Base-by-base conservation (phyloP, 169 alveolate genomes). In the Eimeria tenella region DNA sequence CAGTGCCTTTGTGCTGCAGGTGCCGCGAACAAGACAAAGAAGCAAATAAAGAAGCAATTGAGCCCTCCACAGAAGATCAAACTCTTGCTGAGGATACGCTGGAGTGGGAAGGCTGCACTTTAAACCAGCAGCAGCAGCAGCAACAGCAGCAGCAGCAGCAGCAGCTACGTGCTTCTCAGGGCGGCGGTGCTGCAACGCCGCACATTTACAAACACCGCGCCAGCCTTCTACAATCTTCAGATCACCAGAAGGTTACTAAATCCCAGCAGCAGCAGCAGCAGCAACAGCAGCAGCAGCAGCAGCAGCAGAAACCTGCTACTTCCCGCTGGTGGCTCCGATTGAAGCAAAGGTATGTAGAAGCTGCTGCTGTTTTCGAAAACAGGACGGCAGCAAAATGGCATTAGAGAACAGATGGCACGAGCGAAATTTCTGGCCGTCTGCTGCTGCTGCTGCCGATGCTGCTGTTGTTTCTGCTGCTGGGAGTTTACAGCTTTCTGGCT, bases 111-210 rank as follows among this genome's bases (percentile, higher is more conserved):
- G 60, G 86, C 19, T 42, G 86, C 60, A 23, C 60, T 1, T 49
- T 50, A 49, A n/a, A 23, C 60, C 81, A 31, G 50, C 82, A 62
- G 58, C 82, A 21, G 63, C 31, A 84, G 55, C 77, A 84, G 71
- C 90, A 82, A 52, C 74, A 55, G 53, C 90, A 21, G 31, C 53
- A 8, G 75, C 90, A 82, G 75, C 90, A 82, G 75, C 63, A 42
- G 42, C 92, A 84, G 60, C n/a, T 65, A 23, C 42, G 42, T 31
- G 42, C 42, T 31, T 0, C 42, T 31, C 42, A 31, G 42, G 42
- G 42, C 42, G 42, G 42, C 42, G 42, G 42, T 31, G 42, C 42
- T 31, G 42, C 42, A 31, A 31, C 42, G 42, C 42, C 42, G 42
- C 42, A 31, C 42, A 0, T 31, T 31, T 31, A 31, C 42, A 31